These are phyloP conservation scores for Gossypium trilobum DNA, from an alignment of 441 rosid genomes.

Conservation along the genomic window DNA sequence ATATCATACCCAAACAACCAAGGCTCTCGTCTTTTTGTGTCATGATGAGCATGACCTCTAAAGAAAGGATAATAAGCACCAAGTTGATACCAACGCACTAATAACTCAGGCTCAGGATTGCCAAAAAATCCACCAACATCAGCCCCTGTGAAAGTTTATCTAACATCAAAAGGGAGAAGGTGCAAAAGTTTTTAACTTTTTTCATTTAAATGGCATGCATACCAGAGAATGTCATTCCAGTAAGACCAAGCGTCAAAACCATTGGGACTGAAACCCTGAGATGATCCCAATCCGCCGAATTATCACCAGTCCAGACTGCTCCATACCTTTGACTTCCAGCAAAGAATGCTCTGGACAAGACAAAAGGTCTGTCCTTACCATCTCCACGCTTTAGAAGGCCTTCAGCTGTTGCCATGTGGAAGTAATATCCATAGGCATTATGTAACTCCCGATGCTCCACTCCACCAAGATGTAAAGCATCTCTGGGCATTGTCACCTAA, in stretches of 20 bases:
- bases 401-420: slow-evolving; percentile 94
- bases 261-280: slow-evolving; percentile 93
- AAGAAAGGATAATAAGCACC: slow-evolving; percentile 98
- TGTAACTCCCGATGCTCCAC: slow-evolving; percentile 89
- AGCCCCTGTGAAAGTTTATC: slow-evolving; percentile 52
- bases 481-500: slow-evolving; percentile 95
- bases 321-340: slow-evolving; percentile 96
- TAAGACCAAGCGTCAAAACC: slow-evolving; percentile 79
- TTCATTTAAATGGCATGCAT: slow-evolving; percentile 8
- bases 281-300: slow-evolving; percentile 93
- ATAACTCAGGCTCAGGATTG: slow-evolving; percentile 80
- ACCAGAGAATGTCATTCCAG: slow-evolving; percentile 89
- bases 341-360: slow-evolving; percentile 87
- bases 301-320: slow-evolving; percentile 96
- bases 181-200: not conserved
- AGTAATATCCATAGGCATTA: slow-evolving; percentile 84
- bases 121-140: slow-evolving; percentile 98
- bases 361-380: slow-evolving; percentile 92
- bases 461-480: slow-evolving; percentile 76
- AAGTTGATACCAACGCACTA: slow-evolving; percentile 96
- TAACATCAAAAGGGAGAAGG: slow-evolving; percentile 5
- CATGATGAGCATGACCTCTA: slow-evolving; percentile 96
- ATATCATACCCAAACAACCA: slow-evolving; percentile 85
- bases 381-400: slow-evolving; percentile 83
- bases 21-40: slow-evolving; percentile 95